These are phyloP conservation scores for Fraxinus quadrangulata DNA, from an alignment of 257 asterid species.

Conservation along the genomic window DNA sequence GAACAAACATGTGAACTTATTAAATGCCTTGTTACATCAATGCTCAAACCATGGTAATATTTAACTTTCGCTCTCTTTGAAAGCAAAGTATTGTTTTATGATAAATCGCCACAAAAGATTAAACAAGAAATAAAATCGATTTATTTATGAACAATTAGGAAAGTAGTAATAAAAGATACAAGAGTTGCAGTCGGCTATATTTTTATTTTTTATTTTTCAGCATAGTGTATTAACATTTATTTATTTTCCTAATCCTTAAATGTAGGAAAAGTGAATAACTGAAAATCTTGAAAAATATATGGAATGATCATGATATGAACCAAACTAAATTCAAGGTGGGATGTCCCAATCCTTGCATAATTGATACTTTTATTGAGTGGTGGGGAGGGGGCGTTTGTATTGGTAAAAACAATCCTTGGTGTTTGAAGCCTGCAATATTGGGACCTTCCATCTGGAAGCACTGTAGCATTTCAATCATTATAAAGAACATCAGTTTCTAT, in stretches of 20 bases:
- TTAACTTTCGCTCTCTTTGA: neutral
- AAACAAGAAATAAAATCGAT: too few relatives aligned
- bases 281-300: neutral
- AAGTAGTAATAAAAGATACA: too few relatives aligned
- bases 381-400: neutral
- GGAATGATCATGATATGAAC: slow-evolving; percentile 7
- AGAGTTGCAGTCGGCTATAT: too few relatives aligned
- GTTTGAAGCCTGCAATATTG: neutral
- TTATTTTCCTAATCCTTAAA: neutral
- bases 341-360: neutral
- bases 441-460: neutral
- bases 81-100: too few relatives aligned
- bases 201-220: neutral
- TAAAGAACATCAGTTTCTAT: neutral
- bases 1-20: slow-evolving; percentile 35
- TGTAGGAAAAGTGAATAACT: neutral
- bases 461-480: neutral
- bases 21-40: slow-evolving; percentile 30
- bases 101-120: too few relatives aligned
- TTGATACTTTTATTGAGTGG: neutral
- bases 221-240: neutral
- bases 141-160: too few relatives aligned
- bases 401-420: neutral
- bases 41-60: neutral
- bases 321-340: neutral